These are phyloP conservation scores for Capronia epimyces DNA, from an alignment of 2,329 filamentous ascomycete species.

Conservation along the genomic window DNA sequence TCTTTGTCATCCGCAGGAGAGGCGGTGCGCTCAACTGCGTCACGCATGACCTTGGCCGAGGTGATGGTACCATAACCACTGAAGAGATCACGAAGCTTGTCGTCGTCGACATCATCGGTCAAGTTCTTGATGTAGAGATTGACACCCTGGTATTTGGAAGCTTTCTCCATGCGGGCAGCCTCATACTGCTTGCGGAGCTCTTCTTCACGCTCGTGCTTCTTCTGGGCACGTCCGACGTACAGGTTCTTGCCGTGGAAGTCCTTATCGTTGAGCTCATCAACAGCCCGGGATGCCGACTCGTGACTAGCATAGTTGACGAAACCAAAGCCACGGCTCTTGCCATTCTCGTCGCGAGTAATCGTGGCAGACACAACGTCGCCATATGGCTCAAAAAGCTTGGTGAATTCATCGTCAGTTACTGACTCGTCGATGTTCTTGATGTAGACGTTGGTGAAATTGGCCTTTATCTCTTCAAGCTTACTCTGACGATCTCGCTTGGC, in stretches of 20 bases:
- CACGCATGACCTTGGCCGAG: conserved; percentile 98
- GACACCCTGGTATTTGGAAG: conserved; percentile 97
- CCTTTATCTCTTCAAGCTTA: conserved; percentile 99
- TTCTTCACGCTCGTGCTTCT: conserved; percentile 99
- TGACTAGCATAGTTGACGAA: conserved; percentile 96
- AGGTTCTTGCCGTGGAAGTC: conserved; percentile 93
- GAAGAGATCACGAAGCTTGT: conserved; percentile 94
- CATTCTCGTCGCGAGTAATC: conserved; percentile 78
- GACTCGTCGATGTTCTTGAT: conserved; percentile 94
- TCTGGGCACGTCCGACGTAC: conserved; percentile 96
- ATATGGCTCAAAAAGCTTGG: conserved; percentile 81
- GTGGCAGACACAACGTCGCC: conserved; percentile 95
- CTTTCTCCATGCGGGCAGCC: conserved; percentile 94
- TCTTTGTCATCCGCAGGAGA: conserved; percentile 42
- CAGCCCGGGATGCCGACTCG: conserved; percentile 76
- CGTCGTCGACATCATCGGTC: conserved; percentile 92
- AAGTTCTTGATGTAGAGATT: conserved; percentile 99
- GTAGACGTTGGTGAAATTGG: conserved; percentile 99
- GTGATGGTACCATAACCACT: conserved; percentile 89
- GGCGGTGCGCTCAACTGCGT: conserved; percentile 51
- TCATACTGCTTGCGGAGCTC: conserved; percentile 99
- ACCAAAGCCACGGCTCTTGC: conserved; percentile 91
- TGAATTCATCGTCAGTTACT: conserved; percentile 89
- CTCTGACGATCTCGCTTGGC: conserved; percentile 99
- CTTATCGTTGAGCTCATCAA: conserved; percentile 84